Evolutionary conservation across 495 filamentous ascomycete species (phyloP), one percentile per base, ranked within the genome.

Genomic region (Rhizodiscina lignyota): DNA sequence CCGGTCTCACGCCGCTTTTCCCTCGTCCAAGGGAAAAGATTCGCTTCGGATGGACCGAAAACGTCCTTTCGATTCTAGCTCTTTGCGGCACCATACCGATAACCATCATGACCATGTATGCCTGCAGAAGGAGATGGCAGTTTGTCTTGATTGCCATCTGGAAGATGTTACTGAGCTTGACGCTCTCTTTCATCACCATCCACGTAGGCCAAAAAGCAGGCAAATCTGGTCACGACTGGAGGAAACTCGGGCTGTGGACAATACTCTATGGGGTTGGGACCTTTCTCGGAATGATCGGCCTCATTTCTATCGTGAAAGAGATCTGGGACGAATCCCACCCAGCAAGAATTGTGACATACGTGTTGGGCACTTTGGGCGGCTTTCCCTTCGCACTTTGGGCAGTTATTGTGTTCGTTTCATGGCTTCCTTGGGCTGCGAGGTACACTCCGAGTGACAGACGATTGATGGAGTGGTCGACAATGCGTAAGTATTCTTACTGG

Each of bases 131-230:
- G 11, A 39, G 34, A n/a, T 58, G 54, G 54, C 36, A 42, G n/a
- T 58, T 58, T 26, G 45, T 55, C 34, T 31, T 45, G 1, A 46
- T 58, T 13, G 48, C 45, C 3, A 38, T 48, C 3, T 58, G 54
- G 54, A 56, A 54, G 31, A 19, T 54, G 30, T 34, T 49, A 1
- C 30, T 49, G 23, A 45, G 41, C 12, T 19, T 42, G n/a, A 49
- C 45, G 2, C 34, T 51, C 21, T 37, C 41, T 5, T 24, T 35
- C 28, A 45, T 51, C 38, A 36, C 36, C n/a, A 27, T 27, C 24
- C 24, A 27, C 24, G 6, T 8, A 27, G 24, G 6, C 24, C 24
- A 8, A 27, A 27, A 27, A 13, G 24, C 13, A 27, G 6, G 24
- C 24, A 13, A 27, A 27, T 13, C 24, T 27, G 24, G 13, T 27